Evolutionary conservation across 768 basidiomycete species (phyloP).

Genomic region (Rhodocollybia butyracea): DNA sequence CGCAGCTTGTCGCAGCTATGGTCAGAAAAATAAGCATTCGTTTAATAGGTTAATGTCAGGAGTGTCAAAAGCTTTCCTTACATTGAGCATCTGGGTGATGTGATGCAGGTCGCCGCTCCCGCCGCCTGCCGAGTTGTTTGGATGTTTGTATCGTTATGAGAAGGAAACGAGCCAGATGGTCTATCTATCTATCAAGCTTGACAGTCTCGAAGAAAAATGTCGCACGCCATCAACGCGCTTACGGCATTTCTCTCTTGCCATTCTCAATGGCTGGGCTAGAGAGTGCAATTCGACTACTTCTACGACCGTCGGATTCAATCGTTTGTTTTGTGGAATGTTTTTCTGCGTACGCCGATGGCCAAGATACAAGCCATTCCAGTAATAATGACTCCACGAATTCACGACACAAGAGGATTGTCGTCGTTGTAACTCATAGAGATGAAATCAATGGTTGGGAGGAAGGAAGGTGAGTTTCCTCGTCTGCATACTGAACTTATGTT

Average conservation of each 20-base stretch:
- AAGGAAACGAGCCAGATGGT: too few species aligned
- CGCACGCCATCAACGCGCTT: not conserved
- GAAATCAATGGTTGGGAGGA: conserved; percentile 43
- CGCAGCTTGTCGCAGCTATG: too few species aligned
- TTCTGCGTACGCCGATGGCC: not conserved
- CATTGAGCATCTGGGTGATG: too few species aligned
- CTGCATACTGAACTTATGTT: not conserved
- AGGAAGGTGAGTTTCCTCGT: conserved; percentile 42
- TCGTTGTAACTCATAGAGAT: conserved; percentile 47
- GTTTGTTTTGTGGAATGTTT: conserved; percentile 39
- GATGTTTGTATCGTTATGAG: too few species aligned
- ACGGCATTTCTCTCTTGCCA: not conserved
- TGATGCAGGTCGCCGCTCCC: too few species aligned
- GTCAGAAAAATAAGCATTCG: too few species aligned
- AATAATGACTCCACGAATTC: not conserved
- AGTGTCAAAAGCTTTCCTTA: too few species aligned
- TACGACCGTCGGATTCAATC: conserved; percentile 44
- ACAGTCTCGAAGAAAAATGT: not conserved
- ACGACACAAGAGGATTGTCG: conserved; percentile 34
- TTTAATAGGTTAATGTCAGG: too few species aligned
- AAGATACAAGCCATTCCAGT: not conserved
- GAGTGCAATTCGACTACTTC: conserved; percentile 18
- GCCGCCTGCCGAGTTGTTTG: too few species aligned
- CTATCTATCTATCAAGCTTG: too few species aligned
- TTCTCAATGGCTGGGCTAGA: conserved; percentile 8